These are phyloP conservation scores for Diplodia seriata DNA, from an alignment of 2,329 filamentous ascomycete genomes.

Conservation along the genomic window DNA sequence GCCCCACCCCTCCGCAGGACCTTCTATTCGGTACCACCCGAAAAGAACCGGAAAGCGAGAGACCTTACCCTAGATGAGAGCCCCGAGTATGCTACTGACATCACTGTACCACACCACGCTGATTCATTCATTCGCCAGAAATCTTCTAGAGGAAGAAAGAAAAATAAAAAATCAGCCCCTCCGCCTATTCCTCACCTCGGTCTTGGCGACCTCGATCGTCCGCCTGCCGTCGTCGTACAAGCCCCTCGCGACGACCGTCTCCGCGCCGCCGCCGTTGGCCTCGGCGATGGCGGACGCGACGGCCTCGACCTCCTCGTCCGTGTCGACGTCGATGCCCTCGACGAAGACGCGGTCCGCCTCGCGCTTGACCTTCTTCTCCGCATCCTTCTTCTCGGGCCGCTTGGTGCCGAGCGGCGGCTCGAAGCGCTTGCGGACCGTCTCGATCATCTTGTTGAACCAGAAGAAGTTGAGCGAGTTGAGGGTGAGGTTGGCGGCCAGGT, in stretches of 20 bases:
- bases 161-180: conserved; percentile 13
- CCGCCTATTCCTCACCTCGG: conserved; percentile 23
- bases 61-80: neutral
- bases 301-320: conserved; percentile 34
- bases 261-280: neutral
- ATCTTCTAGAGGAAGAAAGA: too few relatives aligned
- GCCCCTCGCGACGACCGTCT: conserved; percentile 26
- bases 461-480: conserved; percentile 81
- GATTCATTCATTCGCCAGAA: too few relatives aligned
- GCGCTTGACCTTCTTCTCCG: conserved; percentile 34
- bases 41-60: conserved; percentile 1
- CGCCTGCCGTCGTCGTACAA: conserved; percentile 28
- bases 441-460: conserved; percentile 89
- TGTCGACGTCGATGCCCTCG: conserved; percentile 35
- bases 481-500: conserved; percentile 72
- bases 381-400: conserved; percentile 36
- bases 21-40: neutral
- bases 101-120: neutral
- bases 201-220: conserved; percentile 27
- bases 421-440: conserved; percentile 78
- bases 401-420: conserved; percentile 61
- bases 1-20: neutral
- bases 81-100: neutral
- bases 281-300: conserved; percentile 3
- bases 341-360: conserved; percentile 37